Percentiles rank a stretch among this genome's conserved stretches.
These are phyloP conservation scores for Plasmodium blacklocki DNA, from an alignment of 169 alveolate genomes.

Conservation along the genomic window DNA sequence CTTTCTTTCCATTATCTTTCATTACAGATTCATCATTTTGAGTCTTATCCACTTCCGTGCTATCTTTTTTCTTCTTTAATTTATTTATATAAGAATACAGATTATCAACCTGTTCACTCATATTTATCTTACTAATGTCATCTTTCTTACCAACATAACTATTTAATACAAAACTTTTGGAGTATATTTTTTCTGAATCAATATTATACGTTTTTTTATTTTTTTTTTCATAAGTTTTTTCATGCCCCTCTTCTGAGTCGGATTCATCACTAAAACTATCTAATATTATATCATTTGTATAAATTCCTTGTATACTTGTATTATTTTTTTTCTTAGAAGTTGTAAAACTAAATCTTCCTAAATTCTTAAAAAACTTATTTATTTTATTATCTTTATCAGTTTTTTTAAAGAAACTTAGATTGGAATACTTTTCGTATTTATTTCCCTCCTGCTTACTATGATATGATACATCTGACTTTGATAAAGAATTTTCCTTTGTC, in stretches of 20 bases:
- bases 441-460: constrained; percentile 42
- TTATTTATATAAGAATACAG: constrained; percentile 56
- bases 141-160: constrained; percentile 29
- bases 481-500: constrained; percentile 27
- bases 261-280: constrained; percentile 13
- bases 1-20: background rate
- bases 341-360: constrained; percentile 55
- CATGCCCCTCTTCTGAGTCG: background rate
- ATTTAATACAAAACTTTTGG: constrained; percentile 11
- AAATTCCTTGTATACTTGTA: background rate
- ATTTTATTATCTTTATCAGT: constrained; percentile 52
- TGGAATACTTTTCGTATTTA: constrained; percentile 48
- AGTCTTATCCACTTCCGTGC: constrained; percentile 9
- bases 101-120: constrained; percentile 52
- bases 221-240: too few species aligned
- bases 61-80: constrained; percentile 34
- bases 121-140: constrained; percentile 1
- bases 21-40: background rate
- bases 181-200: background rate
- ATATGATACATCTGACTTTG: constrained; percentile 35
- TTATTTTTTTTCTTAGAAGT: constrained; percentile 26
- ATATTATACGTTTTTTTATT: constrained; percentile 9
- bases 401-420: constrained; percentile 23
- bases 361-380: constrained; percentile 48
- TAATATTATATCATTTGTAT: background rate